These are phyloP conservation scores for Paraphaeosphaeria minitans DNA, from an alignment of 2,329 filamentous ascomycete species.

Conservation along the genomic window DNA sequence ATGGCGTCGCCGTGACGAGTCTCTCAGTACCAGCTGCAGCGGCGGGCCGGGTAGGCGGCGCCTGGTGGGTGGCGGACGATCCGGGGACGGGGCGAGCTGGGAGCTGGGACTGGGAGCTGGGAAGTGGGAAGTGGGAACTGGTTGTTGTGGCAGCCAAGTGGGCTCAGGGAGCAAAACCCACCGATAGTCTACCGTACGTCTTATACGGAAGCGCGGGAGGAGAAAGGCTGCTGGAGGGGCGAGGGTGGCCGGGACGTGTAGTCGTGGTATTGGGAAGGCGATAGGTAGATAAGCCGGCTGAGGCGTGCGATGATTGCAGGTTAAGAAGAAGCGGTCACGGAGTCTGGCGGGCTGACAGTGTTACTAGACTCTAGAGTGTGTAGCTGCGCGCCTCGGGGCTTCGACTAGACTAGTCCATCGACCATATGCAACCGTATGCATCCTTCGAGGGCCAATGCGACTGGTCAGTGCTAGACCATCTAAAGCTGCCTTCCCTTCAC, in stretches of 20 bases:
- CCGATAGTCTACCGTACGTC: neutral
- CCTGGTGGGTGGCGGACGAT: neutral
- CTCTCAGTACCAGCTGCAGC: constrained; percentile 5
- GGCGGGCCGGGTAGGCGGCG: neutral
- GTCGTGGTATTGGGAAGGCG: neutral
- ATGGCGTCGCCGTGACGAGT: neutral
- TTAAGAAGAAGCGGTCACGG: constrained; percentile 8
- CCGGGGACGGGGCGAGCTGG: constrained; percentile 5
- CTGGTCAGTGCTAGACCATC: no score
- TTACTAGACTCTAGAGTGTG: no score
- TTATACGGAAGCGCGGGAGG: neutral
- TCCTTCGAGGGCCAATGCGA: neutral
- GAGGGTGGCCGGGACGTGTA: neutral
- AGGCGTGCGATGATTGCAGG: constrained; percentile 5
- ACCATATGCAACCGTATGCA: neutral
- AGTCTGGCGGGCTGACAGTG: constrained; percentile 6
- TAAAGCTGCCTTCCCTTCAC: constrained; percentile 6
- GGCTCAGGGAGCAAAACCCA: neutral
- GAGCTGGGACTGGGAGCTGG: no score
- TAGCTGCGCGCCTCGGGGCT: neutral
- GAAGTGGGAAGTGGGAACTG: no score
- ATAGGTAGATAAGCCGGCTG: constrained; percentile 5
- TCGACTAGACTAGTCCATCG: no score
- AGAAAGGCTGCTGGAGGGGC: neutral
- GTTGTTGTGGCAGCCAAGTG: neutral